phyloP scores from a whole-genome alignment of 441 rosid genomes.

The Metrosideros polymorpha region DNA sequence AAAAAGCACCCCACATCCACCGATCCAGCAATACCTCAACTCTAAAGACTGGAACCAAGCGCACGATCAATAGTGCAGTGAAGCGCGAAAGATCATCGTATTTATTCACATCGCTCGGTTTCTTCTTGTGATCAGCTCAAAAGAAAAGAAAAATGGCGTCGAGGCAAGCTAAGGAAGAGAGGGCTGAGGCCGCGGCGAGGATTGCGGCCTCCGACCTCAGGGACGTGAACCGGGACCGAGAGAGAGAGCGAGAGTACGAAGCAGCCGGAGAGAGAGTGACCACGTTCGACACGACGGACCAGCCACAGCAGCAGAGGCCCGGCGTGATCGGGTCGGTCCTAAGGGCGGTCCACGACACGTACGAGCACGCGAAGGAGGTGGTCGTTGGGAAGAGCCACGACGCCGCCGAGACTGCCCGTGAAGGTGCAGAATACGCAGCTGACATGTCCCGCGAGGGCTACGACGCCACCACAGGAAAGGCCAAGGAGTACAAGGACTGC shows the following conservation, averaged over 20 bases:
- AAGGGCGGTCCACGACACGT: constrained; percentile 39
- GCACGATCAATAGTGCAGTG: not conserved
- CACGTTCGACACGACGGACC: constrained; percentile 5
- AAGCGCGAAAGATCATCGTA: not conserved
- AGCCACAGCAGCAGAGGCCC: constrained; percentile 18
- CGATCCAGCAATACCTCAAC: not conserved
- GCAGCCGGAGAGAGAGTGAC: not conserved
- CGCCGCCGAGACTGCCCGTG: not conserved
- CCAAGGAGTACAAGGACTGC: not conserved
- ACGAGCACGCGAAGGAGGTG: constrained; percentile 46
- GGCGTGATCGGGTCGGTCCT: constrained; percentile 49
- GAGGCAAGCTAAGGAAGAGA: constrained; percentile 27
- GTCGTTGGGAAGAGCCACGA: constrained; percentile 48
- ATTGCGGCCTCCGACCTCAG: constrained; percentile 26
- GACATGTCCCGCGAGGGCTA: not conserved
- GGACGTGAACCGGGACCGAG: constrained; percentile 20
- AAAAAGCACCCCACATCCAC: not conserved
- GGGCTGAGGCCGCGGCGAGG: constrained; percentile 29
- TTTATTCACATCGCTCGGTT: not conserved
- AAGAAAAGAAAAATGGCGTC: constrained; percentile 20
- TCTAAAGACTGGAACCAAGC: not conserved
- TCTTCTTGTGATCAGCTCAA: not conserved
- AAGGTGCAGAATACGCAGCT: not conserved
- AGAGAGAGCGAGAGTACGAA: not conserved
- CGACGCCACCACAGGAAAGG: not conserved